Base-by-base conservation (phyloP, 441 rosid genomes). In the Francoa sonchifolia region DNA sequence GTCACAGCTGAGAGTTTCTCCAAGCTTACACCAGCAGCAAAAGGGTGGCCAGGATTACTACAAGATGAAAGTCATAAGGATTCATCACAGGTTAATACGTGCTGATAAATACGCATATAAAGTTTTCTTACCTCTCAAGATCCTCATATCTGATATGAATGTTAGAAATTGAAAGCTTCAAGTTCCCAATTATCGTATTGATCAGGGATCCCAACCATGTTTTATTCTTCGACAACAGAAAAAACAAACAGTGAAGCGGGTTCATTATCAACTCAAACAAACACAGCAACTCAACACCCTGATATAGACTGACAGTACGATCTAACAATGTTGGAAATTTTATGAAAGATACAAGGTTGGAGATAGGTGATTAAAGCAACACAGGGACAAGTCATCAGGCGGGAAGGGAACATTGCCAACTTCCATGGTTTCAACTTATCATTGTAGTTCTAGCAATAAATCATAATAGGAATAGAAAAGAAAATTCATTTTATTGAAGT, bases 111-210 rank as follows among this genome's bases (percentile, higher is more conserved):
- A 29, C 55, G 57, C 25, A 14, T 19, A 19, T 27, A 19, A 8
- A 38, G 9, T 34, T 19, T 39, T 41, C 40, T 55, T 63, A 82
- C 99, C 99, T 93, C 72, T 93, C 97, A 52, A 71, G 71, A 61
- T 93, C 99, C 65, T 93, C 99, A 44, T 93, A 93, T 83, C 99
- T 76, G 46, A 93, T 76, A 62, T 93, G 99, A 56, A 93, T 88
- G 67, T 87, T 84, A 63, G 99, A 82, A 60, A 93, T 78, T 39
- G 97, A 93, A 59, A 93, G 90, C 75, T 84, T 93, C 72, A 93
- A 62, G 69, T 93, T 93, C 62, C 99, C 99, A 56, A 93, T 71
- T 55, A 87, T 69, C 26, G 96, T 93, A 65, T 76, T 80, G 73
- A 93, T 61, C 60, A 87, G 69, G 38, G 99, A 93, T 54, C 97